Conservation (phyloP, 2,329 filamentous ascomycete species). For the Rasamsonia emersonii region DNA sequence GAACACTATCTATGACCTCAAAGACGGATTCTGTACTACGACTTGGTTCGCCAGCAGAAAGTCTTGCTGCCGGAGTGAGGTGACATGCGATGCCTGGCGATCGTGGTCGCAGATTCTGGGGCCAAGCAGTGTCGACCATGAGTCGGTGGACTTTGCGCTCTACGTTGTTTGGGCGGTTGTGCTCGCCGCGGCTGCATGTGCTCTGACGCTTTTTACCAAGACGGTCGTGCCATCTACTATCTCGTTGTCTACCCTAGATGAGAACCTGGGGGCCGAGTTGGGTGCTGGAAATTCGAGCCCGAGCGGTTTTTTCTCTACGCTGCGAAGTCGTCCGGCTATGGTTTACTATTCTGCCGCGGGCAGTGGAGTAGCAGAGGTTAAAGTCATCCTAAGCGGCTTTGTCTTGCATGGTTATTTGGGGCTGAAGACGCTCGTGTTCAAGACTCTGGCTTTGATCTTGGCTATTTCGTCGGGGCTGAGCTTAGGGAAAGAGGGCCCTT, state of each 20-base stretch:
- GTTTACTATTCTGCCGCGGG: conserved; percentile 93
- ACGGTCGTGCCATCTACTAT: conserved; percentile 87
- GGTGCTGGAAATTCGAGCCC: conserved; percentile 37
- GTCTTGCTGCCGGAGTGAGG: conserved; percentile 50
- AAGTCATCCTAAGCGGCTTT: conserved; percentile 95
- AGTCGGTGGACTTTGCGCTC: conserved; percentile 67
- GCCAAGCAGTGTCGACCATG: conserved; percentile 37
- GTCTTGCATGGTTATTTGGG: conserved; percentile 94
- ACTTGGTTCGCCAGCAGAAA: conserved; percentile 69
- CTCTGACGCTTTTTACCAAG: conserved; percentile 80
- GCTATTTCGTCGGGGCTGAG: conserved; percentile 90
- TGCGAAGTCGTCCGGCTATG: conserved; percentile 55
- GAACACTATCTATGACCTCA: conserved; percentile 76
- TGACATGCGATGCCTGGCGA: conserved; percentile 51
- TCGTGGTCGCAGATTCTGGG: conserved; percentile 58
- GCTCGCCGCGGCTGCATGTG: conserved; percentile 64
- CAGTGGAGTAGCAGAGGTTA: conserved; percentile 92
- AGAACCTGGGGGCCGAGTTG: conserved; percentile 70
- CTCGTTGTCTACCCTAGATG: conserved; percentile 78
- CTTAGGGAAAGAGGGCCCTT: conserved; percentile 89
- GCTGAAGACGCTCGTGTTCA: conserved; percentile 75
- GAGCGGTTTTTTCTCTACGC: conserved; percentile 23
- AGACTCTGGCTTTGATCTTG: conserved; percentile 72
- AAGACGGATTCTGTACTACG: conserved; percentile 72
- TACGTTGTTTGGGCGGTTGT: conserved; percentile 65